Conservation (phyloP, 306 rosid genomes). For the Abrus pulchellus region DNA sequence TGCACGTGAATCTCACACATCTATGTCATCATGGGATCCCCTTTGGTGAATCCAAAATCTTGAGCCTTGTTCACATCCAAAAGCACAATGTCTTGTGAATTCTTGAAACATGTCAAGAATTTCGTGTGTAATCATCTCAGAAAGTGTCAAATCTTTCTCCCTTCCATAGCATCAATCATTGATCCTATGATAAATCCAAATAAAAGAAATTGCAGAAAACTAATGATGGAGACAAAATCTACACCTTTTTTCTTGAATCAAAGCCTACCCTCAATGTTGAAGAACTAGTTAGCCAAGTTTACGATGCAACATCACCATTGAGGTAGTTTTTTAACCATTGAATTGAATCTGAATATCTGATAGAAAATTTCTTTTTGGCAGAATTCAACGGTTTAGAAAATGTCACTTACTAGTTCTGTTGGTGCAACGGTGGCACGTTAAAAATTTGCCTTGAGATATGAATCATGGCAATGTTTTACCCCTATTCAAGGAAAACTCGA, state of each 20-base stretch:
- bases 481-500: constrained; percentile 48
- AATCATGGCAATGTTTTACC: constrained; percentile 31
- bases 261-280: constrained; percentile 39
- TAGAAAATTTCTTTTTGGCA: constrained; percentile 11
- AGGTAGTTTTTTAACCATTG: constrained; percentile 52
- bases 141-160: background rate
- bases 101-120: background rate
- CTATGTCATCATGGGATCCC: constrained; percentile 21
- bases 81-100: constrained; percentile 22
- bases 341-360: constrained; percentile 48
- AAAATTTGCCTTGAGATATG: constrained; percentile 28
- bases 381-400: constrained; percentile 50
- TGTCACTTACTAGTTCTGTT: constrained; percentile 44
- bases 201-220: background rate
- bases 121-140: constrained; percentile 15
- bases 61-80: constrained; percentile 1
- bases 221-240: constrained; percentile 40
- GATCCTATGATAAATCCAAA: constrained; percentile 43
- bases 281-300: constrained; percentile 22
- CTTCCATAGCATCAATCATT: constrained; percentile 2
- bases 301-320: constrained; percentile 41
- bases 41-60: constrained; percentile 14
- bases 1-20: constrained; percentile 18
- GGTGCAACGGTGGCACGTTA: constrained; percentile 46
- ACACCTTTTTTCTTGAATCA: constrained; percentile 40